These are phyloP conservation scores for Trichoderma endophyticum DNA, from an alignment of 2,329 filamentous ascomycete genomes.

Conservation along the genomic window DNA sequence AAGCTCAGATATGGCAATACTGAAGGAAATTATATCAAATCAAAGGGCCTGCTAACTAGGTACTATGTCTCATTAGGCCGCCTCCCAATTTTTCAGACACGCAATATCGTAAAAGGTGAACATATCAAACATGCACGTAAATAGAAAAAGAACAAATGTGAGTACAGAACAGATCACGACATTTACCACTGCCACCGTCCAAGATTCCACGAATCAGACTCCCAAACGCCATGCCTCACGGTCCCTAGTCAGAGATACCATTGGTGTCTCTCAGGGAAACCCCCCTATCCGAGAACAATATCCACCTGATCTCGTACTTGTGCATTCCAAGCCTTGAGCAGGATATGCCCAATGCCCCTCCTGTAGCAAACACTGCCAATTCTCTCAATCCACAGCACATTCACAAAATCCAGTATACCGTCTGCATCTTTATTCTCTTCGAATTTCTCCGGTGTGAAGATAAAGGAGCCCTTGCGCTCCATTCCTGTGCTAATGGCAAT, in stretches of 20 bases:
- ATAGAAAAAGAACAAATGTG: background rate
- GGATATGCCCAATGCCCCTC: slow-evolving; percentile 42
- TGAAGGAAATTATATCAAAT: slow-evolving; percentile 35
- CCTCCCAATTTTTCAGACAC: slow-evolving; percentile 52
- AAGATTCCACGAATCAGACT: background rate
- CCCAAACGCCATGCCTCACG: background rate
- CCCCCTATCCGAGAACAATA: slow-evolving; percentile 44
- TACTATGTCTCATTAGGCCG: slow-evolving; percentile 30
- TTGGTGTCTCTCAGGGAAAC: slow-evolving; percentile 62
- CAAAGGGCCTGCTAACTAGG: slow-evolving; percentile 50
- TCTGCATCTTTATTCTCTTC: slow-evolving; percentile 41
- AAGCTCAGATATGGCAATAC: background rate
- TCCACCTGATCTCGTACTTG: slow-evolving; percentile 40
- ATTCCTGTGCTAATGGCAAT: slow-evolving; percentile 41
- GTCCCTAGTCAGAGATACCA: background rate
- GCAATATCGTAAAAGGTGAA: slow-evolving; percentile 62
- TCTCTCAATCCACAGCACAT: slow-evolving; percentile 46
- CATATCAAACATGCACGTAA: background rate
- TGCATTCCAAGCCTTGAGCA: slow-evolving; percentile 40
- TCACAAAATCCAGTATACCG: slow-evolving; percentile 44
- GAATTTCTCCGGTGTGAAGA: slow-evolving; percentile 40
- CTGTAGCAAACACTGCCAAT: slow-evolving; percentile 42
- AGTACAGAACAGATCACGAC: slow-evolving; percentile 35
- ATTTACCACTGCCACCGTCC: background rate
- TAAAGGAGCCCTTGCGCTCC: slow-evolving; percentile 41